A percentile compares a stretch with the other conserved stretches of the same genome.
Conservation (phyloP, 257 asterid species). For the Fraxinus anomala region DNA sequence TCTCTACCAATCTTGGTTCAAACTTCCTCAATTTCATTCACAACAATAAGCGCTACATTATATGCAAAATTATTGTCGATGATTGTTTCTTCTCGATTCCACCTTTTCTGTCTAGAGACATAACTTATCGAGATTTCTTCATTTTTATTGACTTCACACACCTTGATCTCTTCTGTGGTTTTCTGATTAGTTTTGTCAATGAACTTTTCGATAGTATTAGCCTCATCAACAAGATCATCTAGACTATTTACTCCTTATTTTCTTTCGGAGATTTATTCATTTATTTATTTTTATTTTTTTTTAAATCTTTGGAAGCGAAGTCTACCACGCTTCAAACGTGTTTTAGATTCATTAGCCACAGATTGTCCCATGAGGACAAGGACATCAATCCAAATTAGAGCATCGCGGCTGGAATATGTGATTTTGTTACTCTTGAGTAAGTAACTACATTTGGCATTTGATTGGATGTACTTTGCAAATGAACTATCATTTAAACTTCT, state of each 20-base stretch:
- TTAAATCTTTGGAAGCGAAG: background rate
- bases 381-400: background rate
- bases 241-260: background rate
- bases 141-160: background rate
- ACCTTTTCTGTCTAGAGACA: background rate
- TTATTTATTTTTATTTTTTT: too few species aligned
- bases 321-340: background rate
- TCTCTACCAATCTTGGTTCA: too few species aligned
- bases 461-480: background rate
- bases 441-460: background rate
- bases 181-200: too few species aligned
- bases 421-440: background rate
- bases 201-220: too few species aligned
- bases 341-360: background rate
- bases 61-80: too few species aligned
- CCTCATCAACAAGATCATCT: background rate
- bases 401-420: background rate
- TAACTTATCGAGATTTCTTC: too few species aligned
- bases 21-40: background rate
- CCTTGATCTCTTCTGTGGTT: background rate
- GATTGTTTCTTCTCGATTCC: background rate
- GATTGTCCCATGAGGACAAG: background rate
- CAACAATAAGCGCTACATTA: too few species aligned
- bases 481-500: conserved; percentile 12
- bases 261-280: background rate